Conservation (phyloP, 106 monocot genomes). For the Ottelia alismoides region DNA sequence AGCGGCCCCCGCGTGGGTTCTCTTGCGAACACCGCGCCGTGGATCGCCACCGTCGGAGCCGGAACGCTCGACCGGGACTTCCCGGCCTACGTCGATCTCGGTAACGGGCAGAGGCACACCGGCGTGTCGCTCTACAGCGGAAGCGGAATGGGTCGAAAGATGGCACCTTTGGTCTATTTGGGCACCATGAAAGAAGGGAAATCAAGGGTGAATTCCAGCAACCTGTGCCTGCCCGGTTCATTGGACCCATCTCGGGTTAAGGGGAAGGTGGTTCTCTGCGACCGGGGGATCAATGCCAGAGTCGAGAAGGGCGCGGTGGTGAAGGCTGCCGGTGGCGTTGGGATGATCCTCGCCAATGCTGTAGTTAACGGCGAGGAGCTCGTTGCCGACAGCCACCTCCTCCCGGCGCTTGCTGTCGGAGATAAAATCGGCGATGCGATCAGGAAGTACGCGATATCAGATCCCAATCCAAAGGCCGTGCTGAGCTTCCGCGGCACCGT, state of each 20-base stretch:
- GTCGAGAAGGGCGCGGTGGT: constrained; percentile 79
- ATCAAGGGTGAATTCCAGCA: too few species aligned
- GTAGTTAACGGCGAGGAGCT: constrained; percentile 69
- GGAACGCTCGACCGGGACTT: constrained; percentile 73
- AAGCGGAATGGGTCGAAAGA: constrained; percentile 1
- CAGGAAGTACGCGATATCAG: constrained; percentile 28
- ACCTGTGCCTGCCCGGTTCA: constrained; percentile 33
- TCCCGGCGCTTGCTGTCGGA: constrained; percentile 74
- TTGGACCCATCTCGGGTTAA: constrained; percentile 41
- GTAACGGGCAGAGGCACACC: constrained; percentile 26
- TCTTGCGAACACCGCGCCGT: constrained; percentile 66
- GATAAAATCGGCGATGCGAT: constrained; percentile 39
- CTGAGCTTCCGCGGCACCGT: constrained; percentile 61
- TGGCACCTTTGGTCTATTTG: constrained; percentile 44
- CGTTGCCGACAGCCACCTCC: constrained; percentile 71
- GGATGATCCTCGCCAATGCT: constrained; percentile 80
- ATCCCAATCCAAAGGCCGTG: constrained; percentile 29
- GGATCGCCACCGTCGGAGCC: constrained; percentile 89
- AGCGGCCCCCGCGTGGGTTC: constrained; percentile 50
- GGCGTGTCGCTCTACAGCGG: constrained; percentile 80
- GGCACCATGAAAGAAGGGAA: constrained; percentile 36
- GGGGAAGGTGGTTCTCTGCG: constrained; percentile 81
- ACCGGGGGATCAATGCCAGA: constrained; percentile 56
- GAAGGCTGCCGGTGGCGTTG: constrained; percentile 65
- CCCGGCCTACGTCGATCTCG: constrained; percentile 65